Percentiles rank a stretch among this genome's conserved stretches.
Evolutionary conservation across 225 moss, liverwort and hornwort genomes (phyloP).

Genomic region (Straminergon stramineum): DNA sequence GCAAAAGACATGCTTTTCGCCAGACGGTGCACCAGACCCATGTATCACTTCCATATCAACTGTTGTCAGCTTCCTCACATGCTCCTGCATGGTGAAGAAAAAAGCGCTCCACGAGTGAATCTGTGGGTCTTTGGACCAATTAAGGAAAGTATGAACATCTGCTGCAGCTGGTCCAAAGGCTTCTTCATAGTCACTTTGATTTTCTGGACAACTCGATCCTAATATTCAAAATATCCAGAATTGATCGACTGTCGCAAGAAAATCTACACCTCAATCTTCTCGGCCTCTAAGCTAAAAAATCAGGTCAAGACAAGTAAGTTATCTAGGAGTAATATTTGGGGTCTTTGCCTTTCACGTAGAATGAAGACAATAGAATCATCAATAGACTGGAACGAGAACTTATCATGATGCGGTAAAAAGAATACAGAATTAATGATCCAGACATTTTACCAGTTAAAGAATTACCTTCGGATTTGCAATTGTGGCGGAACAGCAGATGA

Average conservation of each 20-base stretch:
- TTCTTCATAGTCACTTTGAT: background rate
- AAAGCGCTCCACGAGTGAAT: background rate
- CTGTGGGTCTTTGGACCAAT: background rate
- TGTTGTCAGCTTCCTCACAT: slow-evolving; percentile 56
- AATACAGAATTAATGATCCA: background rate
- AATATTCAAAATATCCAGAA: background rate
- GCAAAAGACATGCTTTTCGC: slow-evolving; percentile 52
- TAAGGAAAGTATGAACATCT: background rate
- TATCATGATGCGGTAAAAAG: background rate
- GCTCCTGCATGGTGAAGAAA: slow-evolving; percentile 28
- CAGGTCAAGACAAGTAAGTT: background rate
- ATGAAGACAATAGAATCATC: background rate
- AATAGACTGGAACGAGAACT: background rate
- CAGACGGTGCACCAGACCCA: slow-evolving; percentile 54
- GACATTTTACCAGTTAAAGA: background rate
- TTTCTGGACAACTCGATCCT: background rate
- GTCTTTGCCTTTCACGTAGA: background rate
- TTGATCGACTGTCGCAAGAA: background rate
- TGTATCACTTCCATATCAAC: slow-evolving; percentile 53
- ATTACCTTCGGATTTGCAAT: slow-evolving; percentile 58
- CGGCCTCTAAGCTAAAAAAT: background rate
- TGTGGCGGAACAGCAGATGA: slow-evolving; percentile 62
- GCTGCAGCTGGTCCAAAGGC: background rate
- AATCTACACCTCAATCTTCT: background rate
- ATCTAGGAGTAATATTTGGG: background rate